Conservation (phyloP, 305 asterid genomes). For the Rubia occidens region DNA sequence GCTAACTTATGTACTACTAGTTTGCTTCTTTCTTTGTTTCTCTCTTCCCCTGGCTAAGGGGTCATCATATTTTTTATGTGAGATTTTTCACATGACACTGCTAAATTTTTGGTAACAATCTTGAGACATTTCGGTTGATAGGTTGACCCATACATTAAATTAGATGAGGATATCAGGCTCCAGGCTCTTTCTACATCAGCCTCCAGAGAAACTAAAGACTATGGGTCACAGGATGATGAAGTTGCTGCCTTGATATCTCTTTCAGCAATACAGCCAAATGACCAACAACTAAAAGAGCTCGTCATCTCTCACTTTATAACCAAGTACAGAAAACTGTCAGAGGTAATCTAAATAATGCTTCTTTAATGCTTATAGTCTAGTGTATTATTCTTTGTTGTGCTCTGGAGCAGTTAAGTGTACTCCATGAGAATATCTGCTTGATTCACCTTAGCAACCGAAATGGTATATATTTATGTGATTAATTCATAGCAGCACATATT, state of each 20-base stretch:
- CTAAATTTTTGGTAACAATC: neutral
- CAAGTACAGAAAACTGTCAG: conserved; percentile 26
- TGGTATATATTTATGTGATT: neutral
- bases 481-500: neutral
- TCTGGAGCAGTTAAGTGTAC: neutral
- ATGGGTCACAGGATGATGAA: conserved; percentile 41
- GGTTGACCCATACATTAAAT: conserved; percentile 39
- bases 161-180: conserved; percentile 33
- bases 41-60: neutral
- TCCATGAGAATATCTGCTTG: neutral
- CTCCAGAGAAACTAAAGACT: conserved; percentile 22
- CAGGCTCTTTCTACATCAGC: conserved; percentile 21
- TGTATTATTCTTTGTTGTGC: conserved; percentile 1
- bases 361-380: conserved; percentile 7
- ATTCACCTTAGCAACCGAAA: neutral
- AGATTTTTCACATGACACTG: neutral
- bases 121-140: conserved; percentile 16
- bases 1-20: conserved; percentile 3
- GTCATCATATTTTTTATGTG: neutral
- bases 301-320: conserved; percentile 29
- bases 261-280: conserved; percentile 27
- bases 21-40: neutral
- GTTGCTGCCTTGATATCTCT: conserved; percentile 32
- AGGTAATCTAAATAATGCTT: conserved; percentile 24
- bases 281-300: conserved; percentile 33